Evolutionary conservation across 306 rosid genomes (phyloP).

Genomic region (Dalbergia oliveri): DNA sequence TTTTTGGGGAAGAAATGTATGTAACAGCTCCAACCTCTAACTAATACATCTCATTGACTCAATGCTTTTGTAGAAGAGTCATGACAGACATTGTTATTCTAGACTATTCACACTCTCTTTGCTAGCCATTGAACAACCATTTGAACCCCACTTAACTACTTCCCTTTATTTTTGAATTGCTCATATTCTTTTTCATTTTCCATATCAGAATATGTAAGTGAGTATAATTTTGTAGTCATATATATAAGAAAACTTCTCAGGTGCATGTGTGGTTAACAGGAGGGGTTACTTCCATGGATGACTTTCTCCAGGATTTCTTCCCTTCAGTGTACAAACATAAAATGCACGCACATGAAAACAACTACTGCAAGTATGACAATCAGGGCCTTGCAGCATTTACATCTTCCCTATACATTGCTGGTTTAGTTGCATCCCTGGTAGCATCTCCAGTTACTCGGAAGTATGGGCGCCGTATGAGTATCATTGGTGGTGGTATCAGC

Average conservation of each 20-base stretch:
- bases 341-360: conserved; percentile 75
- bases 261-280: conserved; percentile 60
- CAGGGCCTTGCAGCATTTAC: conserved; percentile 94
- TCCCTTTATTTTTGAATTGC: neutral
- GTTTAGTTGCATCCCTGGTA: conserved; percentile 75
- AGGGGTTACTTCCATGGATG: conserved; percentile 96
- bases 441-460: conserved; percentile 86
- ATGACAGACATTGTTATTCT: neutral
- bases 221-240: neutral
- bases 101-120: conserved; percentile 4
- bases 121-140: neutral
- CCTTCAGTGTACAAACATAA: conserved; percentile 67
- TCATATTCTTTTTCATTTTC: conserved; percentile 12
- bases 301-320: conserved; percentile 79
- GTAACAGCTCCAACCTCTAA: neutral
- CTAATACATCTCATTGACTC: neutral
- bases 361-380: conserved; percentile 90
- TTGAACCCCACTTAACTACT: neutral
- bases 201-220: conserved; percentile 1
- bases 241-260: neutral
- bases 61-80: neutral
- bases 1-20: neutral
- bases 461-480: conserved; percentile 79
- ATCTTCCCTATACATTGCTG: conserved; percentile 87
- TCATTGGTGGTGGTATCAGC: conserved; percentile 78